Evolutionary conservation across 805 yeast species (phyloP), one percentile per base, ranked within the genome.

Genomic region (Osmozyma mogii): DNA sequence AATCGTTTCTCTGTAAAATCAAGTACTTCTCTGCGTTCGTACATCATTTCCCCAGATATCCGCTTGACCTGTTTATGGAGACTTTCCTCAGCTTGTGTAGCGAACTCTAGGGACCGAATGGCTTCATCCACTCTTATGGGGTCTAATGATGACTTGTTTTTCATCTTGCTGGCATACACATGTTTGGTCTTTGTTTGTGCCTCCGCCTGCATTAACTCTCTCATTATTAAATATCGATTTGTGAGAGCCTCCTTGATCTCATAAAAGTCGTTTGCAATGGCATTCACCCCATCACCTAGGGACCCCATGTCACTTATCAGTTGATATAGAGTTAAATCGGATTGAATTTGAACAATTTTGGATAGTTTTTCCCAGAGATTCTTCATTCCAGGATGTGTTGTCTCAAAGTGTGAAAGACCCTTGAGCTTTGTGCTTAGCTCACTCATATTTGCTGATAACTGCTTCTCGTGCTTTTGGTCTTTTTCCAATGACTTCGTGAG

Each of bases 81-180:
- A 20, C 76, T 78, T 38, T 81, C 81, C 52, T 89, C 96, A 11
- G 72, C 65, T 34, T 72, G 73, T 9, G 83, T 74, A 1, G 95
- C 92, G 18, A 71, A 74, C 50, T 88, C 95, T 32, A 88, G 63
- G 6, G 83, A 65, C 31, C 79, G 65, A 17, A 89, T 72, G 0
- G 96, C 94, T 42, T 88, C 96, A 44, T 92, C 96, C 4, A 85
- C 94, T 50, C 80, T 84, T 16, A 83, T 54, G 0, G 97, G 95
- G 45, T 82, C 89, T 29, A 85, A 77, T 29, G 82, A 75, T 20
- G 85, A 64, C 44, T 72, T 77, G 31, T 74, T 74, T 43, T 84
- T 82, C 32, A 85, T 67, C 45, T 78, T 77, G 6, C 73, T 67
- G 1, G 94, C 94, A 4, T 72, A 67, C 28, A 74, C 71, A 45